phyloP scores from a whole-genome alignment of 768 basidiomycete genomes.

The Sporobolomyces pararoseus region DNA sequence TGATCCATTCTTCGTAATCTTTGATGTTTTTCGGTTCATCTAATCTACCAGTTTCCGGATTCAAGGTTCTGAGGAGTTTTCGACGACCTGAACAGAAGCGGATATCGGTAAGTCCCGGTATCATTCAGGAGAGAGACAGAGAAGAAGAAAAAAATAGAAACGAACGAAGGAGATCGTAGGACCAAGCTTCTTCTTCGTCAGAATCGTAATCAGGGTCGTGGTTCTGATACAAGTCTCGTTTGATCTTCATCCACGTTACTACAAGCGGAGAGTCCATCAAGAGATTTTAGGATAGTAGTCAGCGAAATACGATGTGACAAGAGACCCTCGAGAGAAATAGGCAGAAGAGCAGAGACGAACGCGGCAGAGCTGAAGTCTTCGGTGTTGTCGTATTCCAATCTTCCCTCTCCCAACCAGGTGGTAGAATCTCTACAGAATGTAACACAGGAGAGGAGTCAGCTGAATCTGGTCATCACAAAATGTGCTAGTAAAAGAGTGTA shows the following conservation, averaged over 20 bases:
- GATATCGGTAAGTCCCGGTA: too few relatives aligned
- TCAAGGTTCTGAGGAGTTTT: background rate
- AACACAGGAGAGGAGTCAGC: too few relatives aligned
- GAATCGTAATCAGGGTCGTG: conserved; percentile 45
- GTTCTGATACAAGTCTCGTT: conserved; percentile 36
- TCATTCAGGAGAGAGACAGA: too few relatives aligned
- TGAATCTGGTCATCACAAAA: too few relatives aligned
- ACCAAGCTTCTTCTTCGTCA: conserved; percentile 38
- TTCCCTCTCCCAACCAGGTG: conserved; percentile 29
- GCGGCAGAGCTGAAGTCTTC: conserved; percentile 2
- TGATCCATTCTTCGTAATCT: conserved; percentile 22
- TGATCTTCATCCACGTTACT: conserved; percentile 38
- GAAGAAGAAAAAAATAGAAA: too few relatives aligned
- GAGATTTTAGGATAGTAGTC: too few relatives aligned
- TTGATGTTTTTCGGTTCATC: conserved; percentile 3
- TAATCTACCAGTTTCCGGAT: conserved; percentile 9
- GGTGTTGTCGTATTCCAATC: conserved; percentile 11
- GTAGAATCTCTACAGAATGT: conserved; percentile 43
- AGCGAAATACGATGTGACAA: too few relatives aligned
- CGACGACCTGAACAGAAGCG: conserved; percentile 23
- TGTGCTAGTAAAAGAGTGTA: too few relatives aligned
- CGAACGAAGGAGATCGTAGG: conserved; percentile 32
- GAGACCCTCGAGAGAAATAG: too few relatives aligned
- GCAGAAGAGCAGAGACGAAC: too few relatives aligned
- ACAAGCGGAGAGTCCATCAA: too few relatives aligned